Base-by-base conservation (phyloP, 805 yeast genomes). In the Lipomyces mesembrius region DNA sequence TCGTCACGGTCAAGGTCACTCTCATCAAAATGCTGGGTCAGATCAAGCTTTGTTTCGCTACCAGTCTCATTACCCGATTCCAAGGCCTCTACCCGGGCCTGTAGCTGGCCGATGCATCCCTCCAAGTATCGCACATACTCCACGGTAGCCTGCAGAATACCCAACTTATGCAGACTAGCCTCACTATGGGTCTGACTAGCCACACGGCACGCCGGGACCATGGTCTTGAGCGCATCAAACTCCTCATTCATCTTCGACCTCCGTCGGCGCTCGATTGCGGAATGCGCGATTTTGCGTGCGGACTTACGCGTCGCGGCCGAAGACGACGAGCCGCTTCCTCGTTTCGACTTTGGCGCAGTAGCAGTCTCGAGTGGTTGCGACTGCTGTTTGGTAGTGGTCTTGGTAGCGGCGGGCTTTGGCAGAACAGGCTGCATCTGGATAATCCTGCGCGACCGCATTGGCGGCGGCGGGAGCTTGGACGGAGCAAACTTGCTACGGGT, bases 111-210 rank as follows among this genome's bases (percentile, higher is more conserved):
- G 14, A 68, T 37, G 59, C 71, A 68, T 4, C 60, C 61, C 75
- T 90, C 92, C 59, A 90, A 80, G 74, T 89, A 88, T 68, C 86
- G 82, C 69, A 91, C 87, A 74, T 91, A 90, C 74, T 89, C 93
- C 29, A 91, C 96, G 0, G 94, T 86, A n/a, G 91, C 87, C 76
- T 90, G 92, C 54, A 91, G 79, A 35, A 91, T 89, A 2, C 92
- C 90, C 68, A 91, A 82, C 77, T 91, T 91, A 78, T 90, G 91
- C 87, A 91, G 88, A 22, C 89, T 89, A 67, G 85, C 88, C 63
- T 79, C 81, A 25, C 79, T 79, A 54, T 75, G 68, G 22, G 77
- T 73, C 32, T 76, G 70, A 17, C 70, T 68, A 27, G 84, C 82
- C 39, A 83, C 80, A 60, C 92, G 80, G 75, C 96, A 90, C 12